phyloP scores from a whole-genome alignment of 2,329 filamentous ascomycete species.

The Trichoderma pleuroti region DNA sequence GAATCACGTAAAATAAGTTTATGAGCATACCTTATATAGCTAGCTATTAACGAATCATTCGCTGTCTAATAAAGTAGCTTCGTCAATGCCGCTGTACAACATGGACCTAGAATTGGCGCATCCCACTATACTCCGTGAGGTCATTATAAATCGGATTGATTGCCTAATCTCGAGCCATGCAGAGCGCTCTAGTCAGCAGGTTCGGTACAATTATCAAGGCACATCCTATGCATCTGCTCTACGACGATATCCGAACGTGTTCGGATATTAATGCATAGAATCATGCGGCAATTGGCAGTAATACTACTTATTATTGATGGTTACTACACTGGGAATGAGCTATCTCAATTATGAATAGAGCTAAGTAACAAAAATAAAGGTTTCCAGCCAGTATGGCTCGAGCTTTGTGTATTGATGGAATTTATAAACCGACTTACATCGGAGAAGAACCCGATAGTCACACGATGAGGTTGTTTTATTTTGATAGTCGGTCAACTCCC shows the following conservation, averaged over 20 bases:
- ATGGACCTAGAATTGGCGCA: not conserved
- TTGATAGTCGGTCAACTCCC: not conserved
- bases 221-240: not conserved
- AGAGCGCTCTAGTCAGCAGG: not conserved
- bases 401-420: not conserved
- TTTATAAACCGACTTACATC: not conserved
- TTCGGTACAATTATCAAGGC: not conserved
- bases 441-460: not conserved
- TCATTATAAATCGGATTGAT: not conserved
- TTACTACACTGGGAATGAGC: not conserved
- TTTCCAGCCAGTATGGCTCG: not conserved
- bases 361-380: not conserved
- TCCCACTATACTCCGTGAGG: not conserved
- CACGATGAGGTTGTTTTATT: not conserved
- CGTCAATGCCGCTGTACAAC: not conserved
- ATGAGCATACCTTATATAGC: not conserved
- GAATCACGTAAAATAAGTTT: not conserved
- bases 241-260: not conserved
- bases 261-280: not conserved
- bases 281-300: not conserved
- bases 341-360: not conserved
- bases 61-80: not conserved
- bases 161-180: not conserved
- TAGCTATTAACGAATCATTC: not conserved
- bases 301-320: not conserved